Base-by-base conservation (phyloP, 2,329 filamentous ascomycete species). In the Ophiostoma triangulosporum region DNA sequence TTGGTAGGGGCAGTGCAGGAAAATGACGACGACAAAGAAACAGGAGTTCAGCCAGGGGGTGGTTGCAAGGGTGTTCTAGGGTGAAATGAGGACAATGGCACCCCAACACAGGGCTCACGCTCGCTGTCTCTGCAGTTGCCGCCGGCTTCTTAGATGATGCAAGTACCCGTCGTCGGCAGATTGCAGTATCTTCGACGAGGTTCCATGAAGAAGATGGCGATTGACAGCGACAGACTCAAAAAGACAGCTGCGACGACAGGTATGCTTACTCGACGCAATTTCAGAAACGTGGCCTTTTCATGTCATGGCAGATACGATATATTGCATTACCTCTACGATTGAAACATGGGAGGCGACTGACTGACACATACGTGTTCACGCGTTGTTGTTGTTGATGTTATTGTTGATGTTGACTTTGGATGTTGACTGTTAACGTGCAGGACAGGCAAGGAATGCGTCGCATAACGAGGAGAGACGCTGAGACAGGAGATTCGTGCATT, bases 1-100 rank as follows among this genome's bases (percentile, higher is more conserved):
- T 48, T 48, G 9, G 27, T 48, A 48, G 46, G 8, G 46, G 46
- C 46, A 32, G 46, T 48, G 46, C 46, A 48, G 26, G 26, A 32
- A 48, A 48, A 22, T 32, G 15, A 12, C 27, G 43, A 17, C 45
- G 29, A 33, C 43, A 29, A 29, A 26, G 22, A 46, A 7, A 29
- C 3, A 33, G 11, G 29, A 15, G n/a, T n/a, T n/a, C n/a, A 46
- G 43, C 43, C 43, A 46, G 43, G 43, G 43, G 43, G 46, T 48
- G 46, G 27, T 48, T 48, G 46, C 27, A 48, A 29, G 43, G n/a
- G n/a, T n/a, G n/a, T n/a, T n/a, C n/a, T n/a, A n/a, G n/a, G n/a
- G 24, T 29, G 26, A 46, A 46, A 46, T 46, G 43, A 46, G 43
- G 15, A 46, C 36, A 40, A 40, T 40, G 36, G 36, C 36, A 26